A percentile compares a stretch with the other conserved stretches of the same genome.
Conservation (phyloP, 2,329 filamentous ascomycete genomes). For the Geosmithia putterillii region DNA sequence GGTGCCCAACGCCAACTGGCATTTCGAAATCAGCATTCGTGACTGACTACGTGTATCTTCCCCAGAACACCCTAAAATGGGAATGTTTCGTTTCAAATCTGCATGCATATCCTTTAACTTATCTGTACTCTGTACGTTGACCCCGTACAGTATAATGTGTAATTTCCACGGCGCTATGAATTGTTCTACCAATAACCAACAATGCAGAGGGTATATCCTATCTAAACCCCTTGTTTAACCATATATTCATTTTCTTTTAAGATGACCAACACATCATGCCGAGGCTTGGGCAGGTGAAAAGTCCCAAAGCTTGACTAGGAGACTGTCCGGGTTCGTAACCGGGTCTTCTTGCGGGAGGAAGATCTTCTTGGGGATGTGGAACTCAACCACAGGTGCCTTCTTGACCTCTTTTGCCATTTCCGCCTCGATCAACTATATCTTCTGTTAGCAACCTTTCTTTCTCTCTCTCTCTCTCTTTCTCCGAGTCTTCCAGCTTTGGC, state of each 20-base stretch:
- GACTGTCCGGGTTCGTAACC: constrained; percentile 35
- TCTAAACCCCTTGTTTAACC: not conserved
- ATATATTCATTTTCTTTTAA: not conserved
- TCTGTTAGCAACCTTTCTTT: constrained; percentile 16
- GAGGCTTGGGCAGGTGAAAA: constrained; percentile 22
- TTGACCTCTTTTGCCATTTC: constrained; percentile 76
- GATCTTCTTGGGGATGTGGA: constrained; percentile 81
- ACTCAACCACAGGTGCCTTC: constrained; percentile 82
- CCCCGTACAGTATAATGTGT: not conserved
- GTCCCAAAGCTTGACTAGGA: constrained; percentile 50
- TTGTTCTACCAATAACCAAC: not conserved
- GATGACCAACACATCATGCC: not conserved
- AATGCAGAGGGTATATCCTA: not conserved
- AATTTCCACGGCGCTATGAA: not conserved
- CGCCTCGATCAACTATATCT: constrained; percentile 59
- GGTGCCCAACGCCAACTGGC: no score
- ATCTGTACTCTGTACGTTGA: no score
- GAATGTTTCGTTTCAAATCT: not conserved
- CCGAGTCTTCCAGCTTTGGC: not conserved
- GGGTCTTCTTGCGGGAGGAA: constrained; percentile 43
- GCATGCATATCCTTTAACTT: not conserved
- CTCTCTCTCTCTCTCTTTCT: no score
- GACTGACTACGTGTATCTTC: no score
- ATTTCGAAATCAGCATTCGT: no score
- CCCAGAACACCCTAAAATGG: not conserved